phyloP scores from a whole-genome alignment of 805 yeast species.

The Lachancea dasiensis region DNA sequence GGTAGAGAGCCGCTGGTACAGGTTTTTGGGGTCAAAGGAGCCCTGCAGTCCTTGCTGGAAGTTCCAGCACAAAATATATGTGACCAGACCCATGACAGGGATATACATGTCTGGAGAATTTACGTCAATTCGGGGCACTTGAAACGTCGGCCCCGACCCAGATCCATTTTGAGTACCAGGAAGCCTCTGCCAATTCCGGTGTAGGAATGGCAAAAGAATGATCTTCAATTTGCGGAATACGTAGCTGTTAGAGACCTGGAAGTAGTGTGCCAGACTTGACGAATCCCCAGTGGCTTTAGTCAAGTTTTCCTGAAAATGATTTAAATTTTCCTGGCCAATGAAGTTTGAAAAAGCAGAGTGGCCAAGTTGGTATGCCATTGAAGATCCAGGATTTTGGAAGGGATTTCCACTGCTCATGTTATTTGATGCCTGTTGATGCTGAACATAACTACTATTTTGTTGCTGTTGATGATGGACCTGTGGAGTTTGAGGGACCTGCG shows the following conservation, averaged over 20 bases:
- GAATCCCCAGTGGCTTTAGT: slow-evolving; percentile 34
- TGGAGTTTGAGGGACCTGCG: not conserved
- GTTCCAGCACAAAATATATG: slow-evolving; percentile 81
- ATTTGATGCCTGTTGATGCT: slow-evolving; percentile 13
- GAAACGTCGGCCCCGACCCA: slow-evolving; percentile 13
- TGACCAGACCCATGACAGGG: slow-evolving; percentile 87
- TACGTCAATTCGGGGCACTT: slow-evolving; percentile 77
- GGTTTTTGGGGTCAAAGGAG: slow-evolving; percentile 85
- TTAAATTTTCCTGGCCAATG: slow-evolving; percentile 52
- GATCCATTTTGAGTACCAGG: slow-evolving; percentile 17
- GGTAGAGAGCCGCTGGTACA: slow-evolving; percentile 81
- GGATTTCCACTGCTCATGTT: slow-evolving; percentile 34
- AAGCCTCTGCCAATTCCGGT: slow-evolving; percentile 75
- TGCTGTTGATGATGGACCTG: slow-evolving; percentile 6
- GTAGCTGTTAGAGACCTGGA: slow-evolving; percentile 85
- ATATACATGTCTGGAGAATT: slow-evolving; percentile 96
- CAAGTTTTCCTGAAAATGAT: slow-evolving; percentile 43
- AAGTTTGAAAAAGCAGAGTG: slow-evolving; percentile 59
- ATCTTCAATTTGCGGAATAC: slow-evolving; percentile 68
- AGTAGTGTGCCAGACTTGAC: slow-evolving; percentile 70
- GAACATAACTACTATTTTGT: slow-evolving; percentile 18
- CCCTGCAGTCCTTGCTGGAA: slow-evolving; percentile 80
- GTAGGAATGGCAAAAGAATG: slow-evolving; percentile 80
- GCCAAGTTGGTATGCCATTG: slow-evolving; percentile 84
- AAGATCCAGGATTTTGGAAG: slow-evolving; percentile 72